These are phyloP conservation scores for Colletotrichum sojae DNA, from an alignment of 2,329 filamentous ascomycete species.

Conservation along the genomic window DNA sequence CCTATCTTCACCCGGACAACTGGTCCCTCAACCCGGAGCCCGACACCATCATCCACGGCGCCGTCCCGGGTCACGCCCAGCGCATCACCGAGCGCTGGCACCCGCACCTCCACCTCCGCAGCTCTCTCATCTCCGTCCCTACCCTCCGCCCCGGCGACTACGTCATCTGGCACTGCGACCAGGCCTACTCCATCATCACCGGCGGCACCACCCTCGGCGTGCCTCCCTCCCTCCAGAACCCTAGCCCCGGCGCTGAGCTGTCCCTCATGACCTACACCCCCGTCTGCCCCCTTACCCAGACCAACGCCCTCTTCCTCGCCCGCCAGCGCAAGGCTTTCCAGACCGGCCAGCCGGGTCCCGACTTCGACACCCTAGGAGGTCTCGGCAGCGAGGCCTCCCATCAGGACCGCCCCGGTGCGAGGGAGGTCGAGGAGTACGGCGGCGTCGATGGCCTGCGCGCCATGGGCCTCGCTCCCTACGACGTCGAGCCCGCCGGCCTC, in stretches of 20 bases:
- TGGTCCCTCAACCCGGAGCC: constrained; percentile 63
- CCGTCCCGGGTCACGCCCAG: constrained; percentile 71
- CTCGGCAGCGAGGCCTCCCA: constrained; percentile 67
- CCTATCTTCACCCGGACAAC: constrained; percentile 61
- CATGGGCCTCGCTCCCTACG: constrained; percentile 71
- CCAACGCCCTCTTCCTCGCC: constrained; percentile 58
- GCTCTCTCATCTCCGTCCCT: constrained; percentile 69
- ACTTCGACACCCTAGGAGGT: constrained; percentile 68
- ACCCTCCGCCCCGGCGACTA: constrained; percentile 70
- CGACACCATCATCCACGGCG: constrained; percentile 70
- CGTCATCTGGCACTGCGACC: constrained; percentile 71
- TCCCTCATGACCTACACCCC: constrained; percentile 70
- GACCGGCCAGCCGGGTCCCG: constrained; percentile 67
- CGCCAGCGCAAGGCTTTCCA: constrained; percentile 67
- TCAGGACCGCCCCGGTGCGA: constrained; percentile 62
- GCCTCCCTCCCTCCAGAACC: constrained; percentile 40
- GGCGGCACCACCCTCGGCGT: constrained; percentile 51
- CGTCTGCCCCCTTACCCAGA: constrained; percentile 63
- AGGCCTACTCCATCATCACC: constrained; percentile 68
- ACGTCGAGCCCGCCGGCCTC: constrained; percentile 53
- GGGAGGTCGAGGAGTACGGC: constrained; percentile 65
- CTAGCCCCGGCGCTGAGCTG: constrained; percentile 47
- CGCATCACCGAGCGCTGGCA: constrained; percentile 72
- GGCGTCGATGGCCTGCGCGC: constrained; percentile 66
- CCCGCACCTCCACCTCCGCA: constrained; percentile 67